Base-by-base conservation (phyloP, 345 rosid genomes). In the Eucalyptus paniculata region DNA sequence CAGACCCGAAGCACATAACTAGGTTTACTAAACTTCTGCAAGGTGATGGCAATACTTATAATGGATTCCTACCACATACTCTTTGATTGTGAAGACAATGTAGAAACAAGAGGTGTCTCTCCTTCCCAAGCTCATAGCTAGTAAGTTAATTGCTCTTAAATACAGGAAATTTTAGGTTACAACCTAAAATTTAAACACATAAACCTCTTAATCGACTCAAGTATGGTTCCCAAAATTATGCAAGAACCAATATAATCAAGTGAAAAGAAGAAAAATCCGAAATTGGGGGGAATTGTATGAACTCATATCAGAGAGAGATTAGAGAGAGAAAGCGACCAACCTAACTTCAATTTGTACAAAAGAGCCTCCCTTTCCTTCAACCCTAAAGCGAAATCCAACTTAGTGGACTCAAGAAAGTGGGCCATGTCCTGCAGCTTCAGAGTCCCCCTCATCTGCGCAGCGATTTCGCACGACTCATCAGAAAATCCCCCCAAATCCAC, bases 341-440 rank as follows among this genome's bases (percentile, higher is more conserved):
- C 97, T 88, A 95, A 91, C 90, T 94, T 96, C 90, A 93, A 82
- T 90, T 92, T 92, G 89, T 89, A 91, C 85, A 96, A 54, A 93
- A 90, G 92, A 89, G 91, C 88, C 90, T 95, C 95, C 83, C 90
- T 94, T n/a, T 92, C 93, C 93, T 93, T 96, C 91, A 94, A 92
- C 15, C 95, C 97, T 44, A 92, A 32, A 89, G 95, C 91, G 92
- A 97, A 83, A 89, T 94, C 95, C 65, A 92, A 92, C 94, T 96
- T 95, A 14, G 93, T 89, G 13, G 93, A 93, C 90, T 93, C 94
- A 56, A 95, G 90, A 51, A 89, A 58, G 72, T 90, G 89, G 50
- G 90, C 90, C 96, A 93, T 92, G 87, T 95, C 94, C 92, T 92
- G 93, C 85, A 92, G 88, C 56, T 91, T 89, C 90, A 95, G 60